Percentiles rank a stretch among this genome's conserved stretches.
Conservation (phyloP, 2,329 filamentous ascomycete genomes). For the Alternaria conjuncta region DNA sequence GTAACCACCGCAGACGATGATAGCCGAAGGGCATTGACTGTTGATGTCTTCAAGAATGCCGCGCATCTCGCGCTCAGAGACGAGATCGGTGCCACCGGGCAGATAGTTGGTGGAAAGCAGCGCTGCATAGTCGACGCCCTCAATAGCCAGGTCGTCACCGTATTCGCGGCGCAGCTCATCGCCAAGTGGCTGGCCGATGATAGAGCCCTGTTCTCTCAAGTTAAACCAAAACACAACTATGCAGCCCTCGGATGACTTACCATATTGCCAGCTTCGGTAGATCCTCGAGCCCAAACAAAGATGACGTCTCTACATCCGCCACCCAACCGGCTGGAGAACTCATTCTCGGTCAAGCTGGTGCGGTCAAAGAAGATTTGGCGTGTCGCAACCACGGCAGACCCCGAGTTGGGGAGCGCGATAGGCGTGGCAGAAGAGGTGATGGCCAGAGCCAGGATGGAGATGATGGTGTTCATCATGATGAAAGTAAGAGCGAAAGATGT, state of each 20-base stretch:
- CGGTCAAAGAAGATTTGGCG: slow-evolving; percentile 2
- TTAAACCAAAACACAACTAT: background rate
- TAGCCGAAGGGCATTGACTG: background rate
- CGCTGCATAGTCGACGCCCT: slow-evolving; percentile 3
- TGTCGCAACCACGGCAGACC: background rate
- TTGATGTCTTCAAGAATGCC: background rate
- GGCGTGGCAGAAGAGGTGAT: slow-evolving; percentile 1
- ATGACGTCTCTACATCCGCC: slow-evolving; percentile 2
- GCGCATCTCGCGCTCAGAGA: slow-evolving; percentile 1
- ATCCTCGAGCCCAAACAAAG: slow-evolving; percentile 7
- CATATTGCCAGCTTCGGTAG: slow-evolving; percentile 5
- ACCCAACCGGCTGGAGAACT: background rate
- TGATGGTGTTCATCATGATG: background rate
- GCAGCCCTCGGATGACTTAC: background rate
- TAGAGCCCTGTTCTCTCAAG: background rate
- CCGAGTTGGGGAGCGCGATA: background rate
- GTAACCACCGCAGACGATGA: slow-evolving; percentile 3
- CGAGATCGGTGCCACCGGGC: slow-evolving; percentile 3
- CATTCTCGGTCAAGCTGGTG: background rate
- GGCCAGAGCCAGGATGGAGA: slow-evolving; percentile 1
- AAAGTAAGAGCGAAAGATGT: background rate
- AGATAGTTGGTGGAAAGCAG: slow-evolving; percentile 6
- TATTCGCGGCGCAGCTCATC: slow-evolving; percentile 6
- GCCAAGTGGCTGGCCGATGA: slow-evolving; percentile 4
- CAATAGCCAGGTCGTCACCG: background rate